Percentiles rank a stretch among this genome's conserved stretches.
Conservation (phyloP, 345 rosid genomes). For the Mercurialis annua region DNA sequence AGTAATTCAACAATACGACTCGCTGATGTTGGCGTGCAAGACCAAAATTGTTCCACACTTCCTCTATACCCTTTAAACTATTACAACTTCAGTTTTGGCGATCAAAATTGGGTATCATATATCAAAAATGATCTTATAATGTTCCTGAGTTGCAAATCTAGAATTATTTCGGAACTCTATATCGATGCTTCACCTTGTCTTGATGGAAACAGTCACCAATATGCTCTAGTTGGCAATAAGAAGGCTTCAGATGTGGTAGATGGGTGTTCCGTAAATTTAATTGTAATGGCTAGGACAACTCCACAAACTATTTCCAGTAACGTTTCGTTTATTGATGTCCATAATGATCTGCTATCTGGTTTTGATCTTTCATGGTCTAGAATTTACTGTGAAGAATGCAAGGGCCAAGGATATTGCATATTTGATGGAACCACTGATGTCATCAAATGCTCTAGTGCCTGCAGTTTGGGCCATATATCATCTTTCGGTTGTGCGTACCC, state of each 20-base stretch:
- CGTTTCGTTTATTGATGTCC: neutral
- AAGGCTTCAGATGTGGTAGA: neutral
- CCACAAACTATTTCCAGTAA: neutral
- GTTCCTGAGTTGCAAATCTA: conserved; percentile 3
- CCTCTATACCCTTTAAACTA: neutral
- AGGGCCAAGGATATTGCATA: neutral
- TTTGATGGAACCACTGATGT: neutral
- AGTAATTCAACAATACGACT: conserved; percentile 5
- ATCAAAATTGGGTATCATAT: neutral
- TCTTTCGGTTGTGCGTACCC: neutral
- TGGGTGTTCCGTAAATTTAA: conserved; percentile 1
- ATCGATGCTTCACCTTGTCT: neutral
- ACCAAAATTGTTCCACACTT: conserved; percentile 14
- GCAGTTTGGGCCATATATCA: neutral
- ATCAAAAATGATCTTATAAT: neutral
- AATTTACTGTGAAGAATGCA: conserved; percentile 4
- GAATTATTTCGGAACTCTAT: neutral
- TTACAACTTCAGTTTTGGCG: neutral
- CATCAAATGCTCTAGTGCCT: neutral
- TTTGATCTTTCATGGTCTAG: neutral
- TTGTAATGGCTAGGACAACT: neutral
- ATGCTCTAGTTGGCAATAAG: neutral
- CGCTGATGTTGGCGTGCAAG: conserved; percentile 8
- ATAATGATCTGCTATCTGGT: neutral
- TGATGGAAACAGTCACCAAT: neutral